Conservation (phyloP, 1,284 basidiomycete genomes). For the Omphalotus olearius region DNA sequence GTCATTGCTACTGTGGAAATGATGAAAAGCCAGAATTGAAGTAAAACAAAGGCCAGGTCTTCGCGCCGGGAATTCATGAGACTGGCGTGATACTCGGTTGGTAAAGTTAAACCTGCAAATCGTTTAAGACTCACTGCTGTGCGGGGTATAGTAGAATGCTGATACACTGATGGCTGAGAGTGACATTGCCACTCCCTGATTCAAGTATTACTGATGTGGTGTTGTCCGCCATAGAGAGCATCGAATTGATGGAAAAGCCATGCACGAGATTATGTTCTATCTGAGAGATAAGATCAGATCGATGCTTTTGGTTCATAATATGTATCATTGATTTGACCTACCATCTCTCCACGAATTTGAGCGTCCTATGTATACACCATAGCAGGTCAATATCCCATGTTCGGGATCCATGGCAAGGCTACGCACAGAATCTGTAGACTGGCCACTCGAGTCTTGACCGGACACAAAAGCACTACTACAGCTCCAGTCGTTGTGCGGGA, state of each 20-base stretch:
- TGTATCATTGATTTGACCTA: neutral
- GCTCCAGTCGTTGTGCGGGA: constrained; percentile 29
- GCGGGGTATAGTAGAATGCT: constrained; percentile 39
- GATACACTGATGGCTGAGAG: constrained; percentile 34
- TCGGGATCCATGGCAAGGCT: neutral
- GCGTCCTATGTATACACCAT: neutral
- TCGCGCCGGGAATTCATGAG: constrained; percentile 45
- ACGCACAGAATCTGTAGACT: neutral
- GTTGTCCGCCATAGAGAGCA: neutral
- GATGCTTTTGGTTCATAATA: neutral
- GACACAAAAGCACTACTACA: constrained; percentile 24
- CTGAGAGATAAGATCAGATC: neutral
- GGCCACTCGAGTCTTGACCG: constrained; percentile 17
- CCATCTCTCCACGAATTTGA: neutral
- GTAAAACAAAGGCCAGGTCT: constrained; percentile 44
- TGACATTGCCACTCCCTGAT: constrained; percentile 15
- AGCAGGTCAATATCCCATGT: neutral
- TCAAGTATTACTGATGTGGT: neutral
- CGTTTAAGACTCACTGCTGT: constrained; percentile 30
- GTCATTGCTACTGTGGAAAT: constrained; percentile 49
- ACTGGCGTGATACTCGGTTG: constrained; percentile 23
- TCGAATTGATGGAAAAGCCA: neutral
- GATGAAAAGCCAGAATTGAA: constrained; percentile 57
- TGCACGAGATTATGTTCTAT: neutral
- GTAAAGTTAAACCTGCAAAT: neutral